Evolutionary conservation across 331 rosid species (phyloP).

Genomic region (Quercus lobata): DNA sequence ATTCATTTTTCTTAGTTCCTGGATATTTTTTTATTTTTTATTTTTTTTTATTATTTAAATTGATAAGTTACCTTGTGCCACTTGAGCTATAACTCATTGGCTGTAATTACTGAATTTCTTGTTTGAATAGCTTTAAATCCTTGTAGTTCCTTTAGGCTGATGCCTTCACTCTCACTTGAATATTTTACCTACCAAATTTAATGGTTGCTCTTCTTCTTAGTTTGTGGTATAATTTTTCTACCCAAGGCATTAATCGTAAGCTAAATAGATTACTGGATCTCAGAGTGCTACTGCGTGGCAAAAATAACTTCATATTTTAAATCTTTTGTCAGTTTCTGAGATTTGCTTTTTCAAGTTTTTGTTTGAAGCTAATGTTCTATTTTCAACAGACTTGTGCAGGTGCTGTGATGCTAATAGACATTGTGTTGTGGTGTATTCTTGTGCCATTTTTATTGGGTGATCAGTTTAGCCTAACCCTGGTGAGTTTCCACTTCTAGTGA

Average conservation of each 20-base stretch:
- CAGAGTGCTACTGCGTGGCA: not conserved
- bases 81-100: too few relatives aligned
- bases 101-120: not conserved
- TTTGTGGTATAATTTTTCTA: not conserved
- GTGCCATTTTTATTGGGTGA: slow-evolving; percentile 20
- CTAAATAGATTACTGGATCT: not conserved
- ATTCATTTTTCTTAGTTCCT: not conserved
- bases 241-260: too few relatives aligned
- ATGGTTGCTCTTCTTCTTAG: not conserved
- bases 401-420: slow-evolving; percentile 32
- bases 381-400: slow-evolving; percentile 53
- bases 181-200: not conserved
- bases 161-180: not conserved
- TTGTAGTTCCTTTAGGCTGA: not conserved
- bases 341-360: not conserved
- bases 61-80: too few relatives aligned
- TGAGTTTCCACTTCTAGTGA: slow-evolving; percentile 3
- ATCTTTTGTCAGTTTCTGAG: not conserved
- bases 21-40: too few relatives aligned
- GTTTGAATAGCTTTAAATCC: not conserved
- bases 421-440: slow-evolving; percentile 28
- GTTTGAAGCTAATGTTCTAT: not conserved
- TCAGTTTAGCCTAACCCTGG: slow-evolving; percentile 9
- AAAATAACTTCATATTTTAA: not conserved
- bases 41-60: too few relatives aligned